Conservation (phyloP, 225 moss, liverwort and hornwort species). For the Marchantia paleacea region DNA sequence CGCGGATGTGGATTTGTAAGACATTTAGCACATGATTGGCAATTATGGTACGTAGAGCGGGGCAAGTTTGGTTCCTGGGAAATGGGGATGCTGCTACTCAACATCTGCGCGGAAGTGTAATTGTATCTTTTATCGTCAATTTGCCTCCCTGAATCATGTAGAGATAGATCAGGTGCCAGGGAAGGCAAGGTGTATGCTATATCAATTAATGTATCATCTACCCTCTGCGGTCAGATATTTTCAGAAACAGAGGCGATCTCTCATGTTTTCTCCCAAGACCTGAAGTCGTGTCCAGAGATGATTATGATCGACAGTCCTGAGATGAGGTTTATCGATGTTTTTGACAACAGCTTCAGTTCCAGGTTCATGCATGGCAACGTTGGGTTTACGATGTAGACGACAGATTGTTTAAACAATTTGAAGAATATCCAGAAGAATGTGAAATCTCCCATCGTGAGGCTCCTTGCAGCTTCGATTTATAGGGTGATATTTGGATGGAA, state of each 20-base stretch:
- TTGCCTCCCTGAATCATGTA: conserved; percentile 3
- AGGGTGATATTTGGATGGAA: too few species aligned
- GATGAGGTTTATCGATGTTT: too few species aligned
- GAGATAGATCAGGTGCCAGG: conserved; percentile 4
- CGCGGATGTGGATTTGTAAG: conserved; percentile 11
- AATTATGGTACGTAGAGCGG: background rate
- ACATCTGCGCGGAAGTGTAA: conserved; percentile 10
- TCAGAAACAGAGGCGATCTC: background rate
- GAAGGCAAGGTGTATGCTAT: conserved; percentile 30
- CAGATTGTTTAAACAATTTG: too few species aligned
- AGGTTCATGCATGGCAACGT: too few species aligned
- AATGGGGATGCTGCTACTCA: conserved; percentile 20
- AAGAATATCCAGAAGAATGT: too few species aligned
- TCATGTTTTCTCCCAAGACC: too few species aligned
- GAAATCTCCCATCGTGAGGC: too few species aligned
- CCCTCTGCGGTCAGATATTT: background rate
- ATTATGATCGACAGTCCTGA: too few species aligned
- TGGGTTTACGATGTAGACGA: too few species aligned
- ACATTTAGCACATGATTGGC: background rate
- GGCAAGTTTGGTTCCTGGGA: conserved; percentile 10
- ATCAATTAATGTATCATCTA: conserved; percentile 23
- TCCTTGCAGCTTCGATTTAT: too few species aligned
- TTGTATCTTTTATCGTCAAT: conserved; percentile 8
- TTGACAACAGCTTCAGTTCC: too few species aligned
- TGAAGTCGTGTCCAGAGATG: too few species aligned